Percentiles rank a stretch among this genome's conserved stretches.
Conservation (phyloP, 495 filamentous ascomycete genomes). For the Antarctomyces pellizariae region DNA sequence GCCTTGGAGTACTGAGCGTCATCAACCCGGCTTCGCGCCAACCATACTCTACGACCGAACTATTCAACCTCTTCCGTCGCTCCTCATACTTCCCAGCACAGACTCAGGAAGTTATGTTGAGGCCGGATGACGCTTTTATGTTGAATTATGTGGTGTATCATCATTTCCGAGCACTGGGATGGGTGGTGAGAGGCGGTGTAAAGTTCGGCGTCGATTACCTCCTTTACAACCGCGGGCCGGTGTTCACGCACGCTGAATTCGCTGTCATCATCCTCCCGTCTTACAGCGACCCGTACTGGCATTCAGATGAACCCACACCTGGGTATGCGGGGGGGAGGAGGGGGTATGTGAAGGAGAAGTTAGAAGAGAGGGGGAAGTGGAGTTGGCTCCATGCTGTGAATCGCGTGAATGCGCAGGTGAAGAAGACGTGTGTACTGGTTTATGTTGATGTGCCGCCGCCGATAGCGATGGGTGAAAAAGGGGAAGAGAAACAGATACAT, state of each 20-base stretch:
- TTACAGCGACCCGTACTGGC: conserved; percentile 59
- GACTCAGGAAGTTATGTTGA: conserved; percentile 14
- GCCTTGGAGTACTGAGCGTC: conserved; percentile 52
- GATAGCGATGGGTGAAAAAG: conserved; percentile 16
- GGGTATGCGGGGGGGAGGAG: conserved; percentile 4
- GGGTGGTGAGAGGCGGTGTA: conserved; percentile 81
- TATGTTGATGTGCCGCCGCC: conserved; percentile 86
- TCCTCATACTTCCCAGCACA: conserved; percentile 40
- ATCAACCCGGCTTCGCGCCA: conserved; percentile 26
- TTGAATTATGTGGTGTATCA: conserved; percentile 78
- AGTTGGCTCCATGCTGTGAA: conserved; percentile 85
- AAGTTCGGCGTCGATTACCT: conserved; percentile 92
- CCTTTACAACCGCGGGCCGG: conserved; percentile 84
- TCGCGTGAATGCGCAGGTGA: conserved; percentile 69
- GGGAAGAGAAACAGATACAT: conserved; percentile 30
- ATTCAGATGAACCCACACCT: conserved; percentile 8
- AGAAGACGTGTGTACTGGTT: conserved; percentile 65
- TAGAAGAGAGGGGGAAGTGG: conserved; percentile 39
- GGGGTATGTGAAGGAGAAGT: conserved; percentile 20
- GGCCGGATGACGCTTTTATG: conserved; percentile 64
- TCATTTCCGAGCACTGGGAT: conserved; percentile 88
- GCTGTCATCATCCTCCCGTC: conserved; percentile 64
- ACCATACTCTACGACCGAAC: conserved; percentile 22
- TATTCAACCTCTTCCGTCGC: conserved; percentile 41
- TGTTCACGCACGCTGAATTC: conserved; percentile 86